Evolutionary conservation across 139 green algal species (phyloP).

Genomic region (Tetraselmis chui): DNA sequence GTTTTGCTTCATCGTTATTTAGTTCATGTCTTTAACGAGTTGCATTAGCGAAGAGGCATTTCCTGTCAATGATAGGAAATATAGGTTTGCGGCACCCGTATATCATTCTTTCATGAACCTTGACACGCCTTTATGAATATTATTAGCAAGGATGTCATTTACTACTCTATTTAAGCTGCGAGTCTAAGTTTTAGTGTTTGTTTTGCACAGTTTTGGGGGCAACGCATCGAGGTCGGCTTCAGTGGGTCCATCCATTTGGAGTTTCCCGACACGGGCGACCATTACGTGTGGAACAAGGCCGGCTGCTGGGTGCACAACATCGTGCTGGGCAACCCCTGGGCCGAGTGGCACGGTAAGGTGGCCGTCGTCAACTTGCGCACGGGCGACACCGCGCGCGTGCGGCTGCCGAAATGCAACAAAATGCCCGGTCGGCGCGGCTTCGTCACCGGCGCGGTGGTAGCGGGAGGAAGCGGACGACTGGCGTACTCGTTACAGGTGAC

Average conservation of each 20-base stretch:
- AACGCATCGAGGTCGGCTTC: conserved; percentile 40
- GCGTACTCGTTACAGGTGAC: not conserved
- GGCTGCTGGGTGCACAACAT: conserved; percentile 42
- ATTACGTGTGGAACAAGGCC: conserved; percentile 33
- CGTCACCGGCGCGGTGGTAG: not conserved
- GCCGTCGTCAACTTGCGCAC: conserved; percentile 30
- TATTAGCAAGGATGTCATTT: no score
- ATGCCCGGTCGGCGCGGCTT: not conserved
- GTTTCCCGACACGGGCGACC: conserved; percentile 25
- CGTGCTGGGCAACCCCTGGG: conserved; percentile 43
- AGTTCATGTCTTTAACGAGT: no score
- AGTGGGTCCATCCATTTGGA: conserved; percentile 24
- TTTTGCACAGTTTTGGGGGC: conserved; percentile 36
- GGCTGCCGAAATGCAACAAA: not conserved
- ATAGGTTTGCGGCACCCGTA: no score
- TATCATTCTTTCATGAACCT: no score
- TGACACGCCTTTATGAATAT: no score
- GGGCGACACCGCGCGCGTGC: not conserved
- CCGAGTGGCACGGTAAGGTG: conserved; percentile 43
- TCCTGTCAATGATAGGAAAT: no score
- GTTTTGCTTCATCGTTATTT: no score
- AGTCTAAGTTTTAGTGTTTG: no score
- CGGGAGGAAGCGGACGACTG: not conserved
- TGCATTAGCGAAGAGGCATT: no score
- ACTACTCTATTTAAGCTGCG: no score